A percentile compares a stretch with the other conserved stretches of the same genome.
These are phyloP conservation scores for Phaeosphaeria sp. DNA, from an alignment of 2,329 filamentous ascomycete species.

Conservation along the genomic window DNA sequence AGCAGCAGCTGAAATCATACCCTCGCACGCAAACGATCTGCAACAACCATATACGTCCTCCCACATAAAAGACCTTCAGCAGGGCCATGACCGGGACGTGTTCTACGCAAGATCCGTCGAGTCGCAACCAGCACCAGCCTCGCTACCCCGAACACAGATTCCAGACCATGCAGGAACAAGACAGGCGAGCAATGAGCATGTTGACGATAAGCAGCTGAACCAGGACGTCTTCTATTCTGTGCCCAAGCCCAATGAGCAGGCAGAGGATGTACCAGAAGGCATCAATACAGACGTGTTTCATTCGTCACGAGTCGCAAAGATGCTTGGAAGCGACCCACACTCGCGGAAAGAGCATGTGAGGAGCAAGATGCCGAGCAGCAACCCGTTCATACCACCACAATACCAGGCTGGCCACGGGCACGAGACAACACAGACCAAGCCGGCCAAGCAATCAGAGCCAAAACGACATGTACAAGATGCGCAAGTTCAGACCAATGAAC, in stretches of 20 bases:
- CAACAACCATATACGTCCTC: slow-evolving; percentile 38
- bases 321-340: slow-evolving; percentile 57
- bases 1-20: slow-evolving; percentile 61
- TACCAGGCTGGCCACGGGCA: slow-evolving; percentile 8
- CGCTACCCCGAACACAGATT: slow-evolving; percentile 62
- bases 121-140: slow-evolving; percentile 56
- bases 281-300: slow-evolving; percentile 68
- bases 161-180: slow-evolving; percentile 58
- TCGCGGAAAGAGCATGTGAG: slow-evolving; percentile 42
- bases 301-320: slow-evolving; percentile 63
- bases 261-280: slow-evolving; percentile 61
- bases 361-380: slow-evolving; percentile 35
- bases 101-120: slow-evolving; percentile 61
- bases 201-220: slow-evolving; percentile 56
- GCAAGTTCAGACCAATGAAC: slow-evolving; percentile 24
- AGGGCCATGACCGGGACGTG: slow-evolving; percentile 60
- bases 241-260: slow-evolving; percentile 20
- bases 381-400: slow-evolving; percentile 41
- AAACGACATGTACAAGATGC: slow-evolving; percentile 4
- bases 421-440: slow-evolving; percentile 30
- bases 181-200: slow-evolving; percentile 52
- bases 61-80: slow-evolving; percentile 31
- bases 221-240: slow-evolving; percentile 61
- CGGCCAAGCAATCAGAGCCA: slow-evolving; percentile 17
- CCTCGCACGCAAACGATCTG: slow-evolving; percentile 56